Conservation (phyloP, 495 filamentous ascomycete genomes). For the Sordaria brevicollis region DNA sequence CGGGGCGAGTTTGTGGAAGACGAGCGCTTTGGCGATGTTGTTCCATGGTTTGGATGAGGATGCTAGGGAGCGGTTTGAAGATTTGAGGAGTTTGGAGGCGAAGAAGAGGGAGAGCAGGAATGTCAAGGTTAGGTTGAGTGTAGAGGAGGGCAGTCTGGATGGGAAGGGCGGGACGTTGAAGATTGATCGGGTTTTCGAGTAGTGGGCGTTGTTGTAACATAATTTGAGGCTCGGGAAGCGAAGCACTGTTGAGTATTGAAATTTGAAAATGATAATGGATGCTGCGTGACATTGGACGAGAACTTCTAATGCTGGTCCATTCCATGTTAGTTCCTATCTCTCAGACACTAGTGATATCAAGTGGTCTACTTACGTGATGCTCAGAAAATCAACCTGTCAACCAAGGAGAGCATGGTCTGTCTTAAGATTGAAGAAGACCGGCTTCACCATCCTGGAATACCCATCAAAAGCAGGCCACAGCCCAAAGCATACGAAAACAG, state of each 20-base stretch:
- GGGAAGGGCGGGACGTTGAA: constrained; percentile 1
- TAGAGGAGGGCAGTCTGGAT: neutral
- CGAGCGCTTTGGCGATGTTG: constrained; percentile 12
- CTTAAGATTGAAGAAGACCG: no score
- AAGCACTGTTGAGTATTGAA: neutral
- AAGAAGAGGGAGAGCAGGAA: constrained; percentile 11
- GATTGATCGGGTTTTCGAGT: constrained; percentile 2
- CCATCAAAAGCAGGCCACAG: no score
- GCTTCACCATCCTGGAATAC: no score
- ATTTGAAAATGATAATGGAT: no score
- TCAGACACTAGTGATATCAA: no score
- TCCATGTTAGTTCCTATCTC: no score
- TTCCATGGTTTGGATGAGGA: constrained; percentile 16
- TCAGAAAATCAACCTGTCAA: no score
- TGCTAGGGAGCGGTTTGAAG: constrained; percentile 7
- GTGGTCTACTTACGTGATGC: no score
- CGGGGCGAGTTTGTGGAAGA: constrained; percentile 15
- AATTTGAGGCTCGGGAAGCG: neutral
- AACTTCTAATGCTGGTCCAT: no score
- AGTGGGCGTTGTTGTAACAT: neutral
- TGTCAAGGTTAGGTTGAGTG: constrained; percentile 7
- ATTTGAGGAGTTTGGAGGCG: constrained; percentile 4
- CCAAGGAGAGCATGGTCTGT: no score
- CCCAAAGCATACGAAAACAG: no score
- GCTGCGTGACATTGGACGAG: no score